A percentile compares a stretch with the other conserved stretches of the same genome.
These are phyloP conservation scores for Vanrija humicola DNA, from an alignment of 1,284 basidiomycete species.

Conservation along the genomic window DNA sequence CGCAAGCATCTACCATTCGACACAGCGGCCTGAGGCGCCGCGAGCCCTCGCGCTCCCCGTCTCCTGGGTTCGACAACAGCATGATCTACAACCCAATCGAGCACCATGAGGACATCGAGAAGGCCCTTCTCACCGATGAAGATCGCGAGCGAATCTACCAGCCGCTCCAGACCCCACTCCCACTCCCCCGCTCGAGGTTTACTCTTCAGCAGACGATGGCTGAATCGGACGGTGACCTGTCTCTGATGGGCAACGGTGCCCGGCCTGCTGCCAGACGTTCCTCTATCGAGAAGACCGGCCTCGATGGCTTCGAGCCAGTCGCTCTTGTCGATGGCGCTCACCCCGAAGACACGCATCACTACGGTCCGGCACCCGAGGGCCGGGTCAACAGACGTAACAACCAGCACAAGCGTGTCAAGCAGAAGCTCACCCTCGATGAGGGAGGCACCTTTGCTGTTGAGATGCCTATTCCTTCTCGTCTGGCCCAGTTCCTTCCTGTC, in stretches of 20 bases:
- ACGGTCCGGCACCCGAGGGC: constrained; percentile 77
- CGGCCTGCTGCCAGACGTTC: background rate
- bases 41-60: constrained; percentile 30
- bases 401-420: constrained; percentile 47
- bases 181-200: background rate
- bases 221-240: constrained; percentile 16
- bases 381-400: constrained; percentile 70
- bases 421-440: constrained; percentile 49
- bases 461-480: constrained; percentile 74
- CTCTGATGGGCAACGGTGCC: background rate
- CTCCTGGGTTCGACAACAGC: constrained; percentile 28
- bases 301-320: constrained; percentile 16
- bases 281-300: constrained; percentile 10
- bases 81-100: constrained; percentile 9
- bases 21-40: constrained; percentile 19
- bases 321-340: constrained; percentile 11
- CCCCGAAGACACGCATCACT: constrained; percentile 61
- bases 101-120: constrained; percentile 25
- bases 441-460: constrained; percentile 85
- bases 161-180: background rate
- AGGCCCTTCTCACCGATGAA: constrained; percentile 24
- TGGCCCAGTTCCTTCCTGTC: constrained; percentile 67
- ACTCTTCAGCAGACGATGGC: no score
- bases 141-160: constrained; percentile 4
- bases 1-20: constrained; percentile 29